phyloP scores from a whole-genome alignment of 345 rosid species.

The Sisymbrium altissimum region DNA sequence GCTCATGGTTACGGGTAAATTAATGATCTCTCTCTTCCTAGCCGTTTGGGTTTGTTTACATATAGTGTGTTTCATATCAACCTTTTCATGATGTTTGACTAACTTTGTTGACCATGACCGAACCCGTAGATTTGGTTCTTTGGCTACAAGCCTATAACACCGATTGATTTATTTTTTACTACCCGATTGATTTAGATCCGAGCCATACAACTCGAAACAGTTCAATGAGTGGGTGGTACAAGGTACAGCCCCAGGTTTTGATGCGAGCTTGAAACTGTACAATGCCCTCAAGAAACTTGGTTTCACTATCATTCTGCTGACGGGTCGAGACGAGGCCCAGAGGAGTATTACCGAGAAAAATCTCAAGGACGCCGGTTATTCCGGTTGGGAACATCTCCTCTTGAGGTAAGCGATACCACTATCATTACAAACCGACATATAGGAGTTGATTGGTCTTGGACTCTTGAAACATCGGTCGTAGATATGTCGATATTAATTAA shows the following conservation, averaged over 20 bases:
- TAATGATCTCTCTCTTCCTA: neutral
- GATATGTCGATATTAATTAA: neutral
- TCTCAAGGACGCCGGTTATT: constrained; percentile 53
- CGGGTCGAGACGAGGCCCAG: constrained; percentile 62
- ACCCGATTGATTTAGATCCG: constrained; percentile 40
- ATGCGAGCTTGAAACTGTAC: constrained; percentile 60
- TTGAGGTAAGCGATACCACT: constrained; percentile 51
- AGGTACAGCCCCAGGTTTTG: constrained; percentile 58
- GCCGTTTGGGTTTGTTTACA: neutral
- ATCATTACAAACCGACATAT: neutral
- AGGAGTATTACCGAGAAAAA: constrained; percentile 51
- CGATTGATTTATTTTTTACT: neutral
- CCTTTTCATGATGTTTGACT: neutral
- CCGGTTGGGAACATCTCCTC: constrained; percentile 61
- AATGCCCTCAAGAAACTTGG: constrained; percentile 57
- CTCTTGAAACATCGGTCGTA: neutral
- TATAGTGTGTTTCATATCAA: neutral
- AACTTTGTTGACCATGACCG: neutral
- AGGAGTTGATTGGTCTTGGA: neutral
- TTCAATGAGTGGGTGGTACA: constrained; percentile 59
- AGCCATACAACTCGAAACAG: constrained; percentile 37
- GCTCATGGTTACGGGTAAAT: constrained; percentile 65
- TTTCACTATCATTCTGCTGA: constrained; percentile 56
- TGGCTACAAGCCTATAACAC: neutral
- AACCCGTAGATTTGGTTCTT: neutral